Evolutionary conservation across 31 red algal genomes (phyloP), one percentile per base, ranked within the genome.

Genomic region (Bonnemaisonia californica): DNA sequence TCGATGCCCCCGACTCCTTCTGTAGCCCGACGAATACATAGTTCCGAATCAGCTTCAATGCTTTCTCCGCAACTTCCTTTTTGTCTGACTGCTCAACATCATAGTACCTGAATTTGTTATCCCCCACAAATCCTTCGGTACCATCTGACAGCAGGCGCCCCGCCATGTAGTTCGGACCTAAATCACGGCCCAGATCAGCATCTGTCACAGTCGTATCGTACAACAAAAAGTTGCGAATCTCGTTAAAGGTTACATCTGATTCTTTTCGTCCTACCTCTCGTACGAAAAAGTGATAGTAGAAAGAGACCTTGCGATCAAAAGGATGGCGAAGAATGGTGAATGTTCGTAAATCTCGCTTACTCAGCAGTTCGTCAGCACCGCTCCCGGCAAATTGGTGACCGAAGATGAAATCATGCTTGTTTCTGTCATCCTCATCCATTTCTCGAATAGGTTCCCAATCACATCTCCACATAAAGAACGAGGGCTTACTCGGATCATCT

Each of bases 251-350:
- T 3, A 90, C 71, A 35, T 82, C 77, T 39, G 45, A 47, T 59
- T 81, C 87, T 39, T 66, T 74, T 48, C 87, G 45, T 26, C 87
- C 77, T 4, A 76, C 61, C 47, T 90, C 79, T 21, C 87, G 39
- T 11, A 82, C 87, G 34, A 90, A 90, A 54, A 90, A 90, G 55
- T 90, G 87, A 60, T 68, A 90, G 60, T 69, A 90, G 62, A 90
- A 90, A 13, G 87, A 90, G 2, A 90, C 77, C 54, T 82, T 90
- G 55, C 87, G 68, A 56, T 81, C 78, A 33, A 90, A 70, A 9
- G 87, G 87, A 76, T 81, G 78, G 32, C 87, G 36, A 28, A 90
- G 42, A 1, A 90, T 54, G 4, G 87, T 90, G 61, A 90, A 90
- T 16, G 78, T 67, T 69, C 87, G 68, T n/a, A 90, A 79, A 77